Evolutionary conservation across 108 stramenopile genomes (phyloP).

Genomic region (Mediolabrus comicus): DNA sequence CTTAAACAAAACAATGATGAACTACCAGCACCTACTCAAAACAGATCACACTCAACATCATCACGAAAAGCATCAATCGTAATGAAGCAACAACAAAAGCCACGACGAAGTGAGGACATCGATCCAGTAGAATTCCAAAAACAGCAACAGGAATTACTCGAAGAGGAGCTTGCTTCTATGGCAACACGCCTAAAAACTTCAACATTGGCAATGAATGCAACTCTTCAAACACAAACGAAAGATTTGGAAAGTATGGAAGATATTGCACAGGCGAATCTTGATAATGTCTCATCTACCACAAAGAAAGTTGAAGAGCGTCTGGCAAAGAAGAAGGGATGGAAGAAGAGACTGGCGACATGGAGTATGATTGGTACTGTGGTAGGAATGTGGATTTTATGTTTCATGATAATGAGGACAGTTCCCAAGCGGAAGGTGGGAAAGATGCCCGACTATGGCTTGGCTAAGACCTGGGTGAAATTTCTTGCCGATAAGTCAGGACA

Average conservation of each 20-base stretch:
- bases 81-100: not conserved
- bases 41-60: constrained; percentile 1
- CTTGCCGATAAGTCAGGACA: not conserved
- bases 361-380: constrained; percentile 36
- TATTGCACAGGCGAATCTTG: constrained; percentile 63
- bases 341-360: constrained; percentile 39
- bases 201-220: constrained; percentile 61
- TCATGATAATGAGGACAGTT: constrained; percentile 42
- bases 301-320: constrained; percentile 55
- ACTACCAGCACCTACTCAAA: not conserved
- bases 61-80: not conserved
- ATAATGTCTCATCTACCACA: constrained; percentile 53
- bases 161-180: constrained; percentile 69
- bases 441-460: not conserved
- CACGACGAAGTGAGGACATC: constrained; percentile 1
- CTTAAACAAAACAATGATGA: not conserved
- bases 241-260: constrained; percentile 65
- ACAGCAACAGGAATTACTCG: constrained; percentile 73
- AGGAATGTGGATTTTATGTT: constrained; percentile 36
- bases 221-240: constrained; percentile 60
- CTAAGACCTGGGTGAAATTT: not conserved
- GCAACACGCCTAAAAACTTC: constrained; percentile 68
- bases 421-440: constrained; percentile 30
- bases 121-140: constrained; percentile 65
- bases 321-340: constrained; percentile 37